Evolutionary conservation across 495 filamentous ascomycete species (phyloP).

Genomic region (Lichina pygmaea): DNA sequence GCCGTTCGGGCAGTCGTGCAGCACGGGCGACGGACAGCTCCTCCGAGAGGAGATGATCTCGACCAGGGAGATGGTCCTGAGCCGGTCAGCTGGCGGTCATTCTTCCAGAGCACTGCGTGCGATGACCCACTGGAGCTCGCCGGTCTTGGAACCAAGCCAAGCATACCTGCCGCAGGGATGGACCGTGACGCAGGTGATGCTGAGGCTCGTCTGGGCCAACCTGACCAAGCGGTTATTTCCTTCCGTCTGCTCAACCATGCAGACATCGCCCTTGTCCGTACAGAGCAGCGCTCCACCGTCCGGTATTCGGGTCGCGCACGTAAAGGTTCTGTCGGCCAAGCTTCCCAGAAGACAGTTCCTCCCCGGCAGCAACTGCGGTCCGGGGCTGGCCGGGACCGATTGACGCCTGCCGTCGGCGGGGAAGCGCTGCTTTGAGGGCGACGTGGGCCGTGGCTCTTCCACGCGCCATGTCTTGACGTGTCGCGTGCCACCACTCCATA

Average conservation of each 20-base stretch:
- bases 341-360: conserved; percentile 44
- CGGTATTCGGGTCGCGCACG: conserved; percentile 45
- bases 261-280: conserved; percentile 37
- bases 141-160: conserved; percentile 5
- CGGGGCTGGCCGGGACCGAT: conserved; percentile 6
- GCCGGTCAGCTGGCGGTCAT: not conserved
- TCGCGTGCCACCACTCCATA: conserved; percentile 43
- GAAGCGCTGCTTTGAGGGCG: conserved; percentile 21
- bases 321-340: conserved; percentile 63
- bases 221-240: conserved; percentile 39
- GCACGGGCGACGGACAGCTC: not conserved
- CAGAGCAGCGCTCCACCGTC: conserved; percentile 24
- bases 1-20: not conserved
- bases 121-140: not conserved
- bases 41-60: conserved; percentile 1
- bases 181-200: conserved; percentile 22
- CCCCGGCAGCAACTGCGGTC: conserved; percentile 19
- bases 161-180: conserved; percentile 7
- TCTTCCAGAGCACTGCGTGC: not conserved
- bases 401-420: conserved; percentile 12
- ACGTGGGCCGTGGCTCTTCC: conserved; percentile 25
- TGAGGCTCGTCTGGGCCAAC: conserved; percentile 32
- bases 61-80: conserved; percentile 1
- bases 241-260: conserved; percentile 52
- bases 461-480: conserved; percentile 88